These are phyloP conservation scores for Torulaspora quercuum DNA, from an alignment of 805 yeast species.

Conservation along the genomic window DNA sequence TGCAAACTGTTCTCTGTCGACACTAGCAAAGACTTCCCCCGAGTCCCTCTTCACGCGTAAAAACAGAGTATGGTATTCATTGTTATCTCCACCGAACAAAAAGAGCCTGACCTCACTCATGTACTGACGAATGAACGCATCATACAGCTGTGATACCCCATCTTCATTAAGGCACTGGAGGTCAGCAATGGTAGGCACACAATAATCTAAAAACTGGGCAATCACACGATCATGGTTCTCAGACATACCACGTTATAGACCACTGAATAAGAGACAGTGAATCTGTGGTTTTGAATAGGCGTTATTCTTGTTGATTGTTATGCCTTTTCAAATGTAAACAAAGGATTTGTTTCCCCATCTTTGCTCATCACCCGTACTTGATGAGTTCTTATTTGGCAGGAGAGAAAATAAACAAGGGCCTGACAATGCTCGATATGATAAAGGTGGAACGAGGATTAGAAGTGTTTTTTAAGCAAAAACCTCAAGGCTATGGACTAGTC, in stretches of 20 bases:
- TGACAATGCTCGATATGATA: too few relatives aligned
- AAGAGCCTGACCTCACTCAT: slow-evolving; percentile 7
- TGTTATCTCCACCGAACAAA: slow-evolving; percentile 5
- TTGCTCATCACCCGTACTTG: slow-evolving; percentile 1
- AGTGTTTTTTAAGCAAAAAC: background rate
- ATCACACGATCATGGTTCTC: slow-evolving; percentile 2
- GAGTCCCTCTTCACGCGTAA: too few relatives aligned
- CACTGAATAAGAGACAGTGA: too few relatives aligned
- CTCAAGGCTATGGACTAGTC: background rate
- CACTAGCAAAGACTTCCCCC: slow-evolving; percentile 13
- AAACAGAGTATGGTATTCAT: too few relatives aligned
- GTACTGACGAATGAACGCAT: slow-evolving; percentile 3
- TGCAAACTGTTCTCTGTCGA: background rate
- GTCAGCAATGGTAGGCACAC: slow-evolving; percentile 2
- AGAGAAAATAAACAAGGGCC: too few relatives aligned
- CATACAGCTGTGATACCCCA: slow-evolving; percentile 1
- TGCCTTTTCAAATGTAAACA: slow-evolving; percentile 7
- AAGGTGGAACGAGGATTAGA: background rate
- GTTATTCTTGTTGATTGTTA: too few relatives aligned
- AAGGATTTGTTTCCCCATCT: slow-evolving; percentile 3
- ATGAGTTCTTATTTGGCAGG: slow-evolving; percentile 2
- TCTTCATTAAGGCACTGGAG: slow-evolving; percentile 6
- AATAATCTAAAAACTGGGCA: slow-evolving; percentile 3
- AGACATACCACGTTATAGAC: slow-evolving; percentile 2
- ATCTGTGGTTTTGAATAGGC: too few relatives aligned